Percentiles rank a stretch among this genome's conserved stretches.
Evolutionary conservation across 805 yeast species (phyloP).

Genomic region (Scheffersomyces amazonensis): DNA sequence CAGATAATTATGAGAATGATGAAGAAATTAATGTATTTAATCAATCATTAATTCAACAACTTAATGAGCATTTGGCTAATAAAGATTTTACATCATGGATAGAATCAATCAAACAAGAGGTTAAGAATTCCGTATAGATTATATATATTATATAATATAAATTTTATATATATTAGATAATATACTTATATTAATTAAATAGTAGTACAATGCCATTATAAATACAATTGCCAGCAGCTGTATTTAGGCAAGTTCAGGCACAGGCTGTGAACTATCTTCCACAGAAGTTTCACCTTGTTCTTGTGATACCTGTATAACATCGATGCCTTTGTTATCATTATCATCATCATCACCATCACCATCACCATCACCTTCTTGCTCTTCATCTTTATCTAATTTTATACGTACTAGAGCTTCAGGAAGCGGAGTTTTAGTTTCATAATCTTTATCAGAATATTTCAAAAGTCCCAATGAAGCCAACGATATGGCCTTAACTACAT

Average conservation of each 20-base stretch:
- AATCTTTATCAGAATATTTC: slow-evolving; percentile 42
- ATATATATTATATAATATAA: not conserved
- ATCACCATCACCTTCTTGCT: slow-evolving; percentile 7
- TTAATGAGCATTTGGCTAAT: slow-evolving; percentile 2
- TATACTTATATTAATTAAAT: too few relatives aligned
- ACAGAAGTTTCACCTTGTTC: too few relatives aligned
- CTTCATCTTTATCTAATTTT: slow-evolving; percentile 42
- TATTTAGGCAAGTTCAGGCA: too few relatives aligned
- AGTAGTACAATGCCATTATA: too few relatives aligned
- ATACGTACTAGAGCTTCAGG: slow-evolving; percentile 69
- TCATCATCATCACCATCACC: not conserved
- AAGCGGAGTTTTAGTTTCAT: slow-evolving; percentile 43
- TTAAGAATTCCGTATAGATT: slow-evolving; percentile 8
- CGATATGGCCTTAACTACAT: slow-evolving; percentile 56
- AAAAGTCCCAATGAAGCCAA: slow-evolving; percentile 55
- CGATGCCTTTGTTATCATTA: too few relatives aligned
- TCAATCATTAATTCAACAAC: not conserved
- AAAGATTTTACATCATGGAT: slow-evolving; percentile 13
- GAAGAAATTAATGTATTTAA: slow-evolving; percentile 7
- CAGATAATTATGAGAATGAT: slow-evolving; percentile 4
- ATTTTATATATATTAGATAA: too few relatives aligned
- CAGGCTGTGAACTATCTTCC: too few relatives aligned
- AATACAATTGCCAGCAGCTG: not conserved
- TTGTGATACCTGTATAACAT: too few relatives aligned
- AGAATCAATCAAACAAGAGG: slow-evolving; percentile 19